These are phyloP conservation scores for Entomophthora muscae DNA, from an alignment of 371 early-diverging fungal genomes.

Conservation along the genomic window DNA sequence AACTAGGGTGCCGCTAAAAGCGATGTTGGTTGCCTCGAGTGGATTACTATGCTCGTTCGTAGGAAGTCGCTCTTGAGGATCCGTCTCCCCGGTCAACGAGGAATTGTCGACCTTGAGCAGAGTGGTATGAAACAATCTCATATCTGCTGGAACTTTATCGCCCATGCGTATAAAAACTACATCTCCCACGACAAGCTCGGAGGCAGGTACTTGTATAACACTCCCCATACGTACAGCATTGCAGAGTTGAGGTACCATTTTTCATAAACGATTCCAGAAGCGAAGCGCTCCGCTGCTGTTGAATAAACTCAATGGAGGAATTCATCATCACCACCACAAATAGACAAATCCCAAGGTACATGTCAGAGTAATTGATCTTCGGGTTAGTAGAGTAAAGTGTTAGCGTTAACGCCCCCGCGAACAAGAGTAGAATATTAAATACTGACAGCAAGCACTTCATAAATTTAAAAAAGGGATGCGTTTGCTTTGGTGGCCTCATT, in stretches of 20 bases:
- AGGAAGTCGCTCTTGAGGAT: slow-evolving; percentile 61
- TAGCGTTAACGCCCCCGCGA: slow-evolving; percentile 62
- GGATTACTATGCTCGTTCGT: slow-evolving; percentile 44
- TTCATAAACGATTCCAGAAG: slow-evolving; percentile 72
- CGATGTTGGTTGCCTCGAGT: slow-evolving; percentile 77
- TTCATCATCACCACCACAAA: slow-evolving; percentile 77
- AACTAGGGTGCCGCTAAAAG: slow-evolving; percentile 70
- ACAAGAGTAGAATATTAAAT: slow-evolving; percentile 72
- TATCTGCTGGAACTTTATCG: slow-evolving; percentile 89
- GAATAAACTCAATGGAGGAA: slow-evolving; percentile 80
- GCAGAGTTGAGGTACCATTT: slow-evolving; percentile 69
- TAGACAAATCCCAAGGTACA: slow-evolving; percentile 75
- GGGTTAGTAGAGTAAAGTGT: slow-evolving; percentile 55
- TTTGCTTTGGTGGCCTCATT: slow-evolving; percentile 71
- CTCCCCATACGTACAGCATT: slow-evolving; percentile 56
- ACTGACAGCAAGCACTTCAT: slow-evolving; percentile 46
- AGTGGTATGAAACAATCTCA: slow-evolving; percentile 42
- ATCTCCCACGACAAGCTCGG: slow-evolving; percentile 69
- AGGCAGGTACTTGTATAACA: slow-evolving; percentile 35
- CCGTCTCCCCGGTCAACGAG: slow-evolving; percentile 84
- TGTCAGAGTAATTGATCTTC: slow-evolving; percentile 41
- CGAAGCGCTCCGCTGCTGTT: slow-evolving; percentile 65
- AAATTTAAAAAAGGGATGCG: slow-evolving; percentile 46
- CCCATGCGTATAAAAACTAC: too few species aligned
- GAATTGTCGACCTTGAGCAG: slow-evolving; percentile 94